A percentile compares a stretch with the other conserved stretches of the same genome.
These are phyloP conservation scores for Astrocystis sublimbata DNA, from an alignment of 495 filamentous ascomycete genomes.

Conservation along the genomic window DNA sequence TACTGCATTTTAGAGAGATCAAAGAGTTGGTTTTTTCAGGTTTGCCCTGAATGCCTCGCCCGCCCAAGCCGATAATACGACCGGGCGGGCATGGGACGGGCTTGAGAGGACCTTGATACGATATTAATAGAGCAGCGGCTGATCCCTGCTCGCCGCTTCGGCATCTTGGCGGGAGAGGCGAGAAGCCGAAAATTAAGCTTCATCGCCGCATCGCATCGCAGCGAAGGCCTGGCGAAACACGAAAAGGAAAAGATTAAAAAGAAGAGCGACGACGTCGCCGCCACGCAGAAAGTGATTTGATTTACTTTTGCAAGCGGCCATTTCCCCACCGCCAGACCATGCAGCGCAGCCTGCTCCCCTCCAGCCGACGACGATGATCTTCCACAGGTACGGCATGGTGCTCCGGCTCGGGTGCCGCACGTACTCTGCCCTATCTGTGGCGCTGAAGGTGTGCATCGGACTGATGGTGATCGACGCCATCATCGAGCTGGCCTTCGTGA, in stretches of 20 bases:
- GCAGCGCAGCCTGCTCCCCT: neutral
- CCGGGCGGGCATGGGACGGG: neutral
- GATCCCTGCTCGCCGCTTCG: neutral
- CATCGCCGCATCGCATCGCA: neutral
- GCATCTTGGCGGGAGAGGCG: neutral
- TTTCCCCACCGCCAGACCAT: too few relatives aligned
- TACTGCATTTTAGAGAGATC: neutral
- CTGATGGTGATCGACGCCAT: slow-evolving; percentile 45
- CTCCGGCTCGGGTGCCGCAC: neutral
- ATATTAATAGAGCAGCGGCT: neutral
- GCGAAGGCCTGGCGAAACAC: too few relatives aligned
- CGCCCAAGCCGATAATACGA: neutral
- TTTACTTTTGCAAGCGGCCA: too few relatives aligned
- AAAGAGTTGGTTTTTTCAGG: neutral
- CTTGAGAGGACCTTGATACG: neutral
- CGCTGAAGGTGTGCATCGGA: slow-evolving; percentile 22
- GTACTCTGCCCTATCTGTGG: neutral
- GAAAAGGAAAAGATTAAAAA: too few relatives aligned
- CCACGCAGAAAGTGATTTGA: neutral
- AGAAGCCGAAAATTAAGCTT: neutral
- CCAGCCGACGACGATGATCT: slow-evolving; percentile 1
- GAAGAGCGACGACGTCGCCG: neutral
- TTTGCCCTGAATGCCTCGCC: too few relatives aligned
- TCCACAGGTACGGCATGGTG: neutral
- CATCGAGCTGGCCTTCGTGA: slow-evolving; percentile 49